phyloP scores from a whole-genome alignment of 2,329 filamentous ascomycete genomes.

The Colletotrichum sp. region DNA sequence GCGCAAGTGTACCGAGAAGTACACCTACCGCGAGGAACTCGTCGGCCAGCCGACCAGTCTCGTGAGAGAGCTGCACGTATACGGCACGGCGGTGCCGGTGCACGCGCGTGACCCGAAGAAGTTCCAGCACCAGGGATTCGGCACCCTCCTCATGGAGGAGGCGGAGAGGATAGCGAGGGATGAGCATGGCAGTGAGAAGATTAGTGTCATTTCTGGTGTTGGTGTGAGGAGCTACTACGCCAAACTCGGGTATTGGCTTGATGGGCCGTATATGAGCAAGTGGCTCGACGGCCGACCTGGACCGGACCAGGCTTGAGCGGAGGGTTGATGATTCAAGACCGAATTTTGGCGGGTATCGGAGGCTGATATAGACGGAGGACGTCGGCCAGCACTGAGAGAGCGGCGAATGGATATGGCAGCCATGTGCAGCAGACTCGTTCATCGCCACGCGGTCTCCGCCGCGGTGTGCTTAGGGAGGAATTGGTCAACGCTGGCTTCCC shows the following conservation, averaged over 20 bases:
- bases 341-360: background rate
- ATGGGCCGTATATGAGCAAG: conserved; percentile 85
- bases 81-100: conserved; percentile 95
- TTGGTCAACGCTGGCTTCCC: background rate
- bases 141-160: conserved; percentile 96
- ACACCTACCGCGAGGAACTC: conserved; percentile 91
- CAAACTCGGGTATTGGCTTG: conserved; percentile 90
- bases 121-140: conserved; percentile 98
- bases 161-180: conserved; percentile 93
- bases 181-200: conserved; percentile 92
- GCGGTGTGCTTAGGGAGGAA: background rate
- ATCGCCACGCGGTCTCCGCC: background rate
- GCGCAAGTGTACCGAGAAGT: conserved; percentile 87
- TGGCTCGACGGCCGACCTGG: conserved; percentile 56
- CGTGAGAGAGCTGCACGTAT: conserved; percentile 94
- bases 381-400: fast-evolving
- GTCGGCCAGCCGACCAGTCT: conserved; percentile 86
- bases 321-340: background rate
- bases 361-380: background rate
- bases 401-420: background rate
- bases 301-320: conserved; percentile 19
- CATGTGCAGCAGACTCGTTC: background rate
- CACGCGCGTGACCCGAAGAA: conserved; percentile 94
- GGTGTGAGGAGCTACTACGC: conserved; percentile 95
- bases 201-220: conserved; percentile 97